phyloP scores from a whole-genome alignment of 805 yeast genomes.

The Metschnikowia cerradonensis region DNA sequence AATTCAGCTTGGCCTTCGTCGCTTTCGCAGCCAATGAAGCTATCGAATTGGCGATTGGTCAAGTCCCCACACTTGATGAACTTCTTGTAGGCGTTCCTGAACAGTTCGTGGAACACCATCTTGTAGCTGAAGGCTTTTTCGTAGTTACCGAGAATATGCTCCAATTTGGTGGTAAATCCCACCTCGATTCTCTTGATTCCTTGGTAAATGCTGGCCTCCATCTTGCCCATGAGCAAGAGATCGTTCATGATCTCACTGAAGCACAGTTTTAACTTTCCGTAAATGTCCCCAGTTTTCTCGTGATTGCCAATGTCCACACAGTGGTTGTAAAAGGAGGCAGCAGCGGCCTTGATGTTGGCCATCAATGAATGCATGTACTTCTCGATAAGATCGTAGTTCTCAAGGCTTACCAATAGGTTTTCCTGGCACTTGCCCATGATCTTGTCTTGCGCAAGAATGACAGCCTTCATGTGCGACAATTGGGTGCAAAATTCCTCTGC shows the following conservation, averaged over 20 bases:
- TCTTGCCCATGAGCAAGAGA: background rate
- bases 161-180: background rate
- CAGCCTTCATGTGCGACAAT: background rate
- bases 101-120: slow-evolving; percentile 1
- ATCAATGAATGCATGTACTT: background rate
- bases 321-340: background rate
- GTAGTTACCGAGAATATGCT: background rate
- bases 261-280: background rate
- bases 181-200: background rate
- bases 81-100: background rate
- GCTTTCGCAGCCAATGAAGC: slow-evolving; percentile 3
- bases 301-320: background rate
- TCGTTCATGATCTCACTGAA: background rate
- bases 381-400: background rate
- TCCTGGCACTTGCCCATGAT: background rate
- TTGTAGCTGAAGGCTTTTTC: slow-evolving; percentile 2
- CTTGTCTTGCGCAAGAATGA: background rate
- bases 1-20: background rate
- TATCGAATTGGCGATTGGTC: background rate
- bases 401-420: background rate
- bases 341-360: background rate
- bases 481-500: slow-evolving; percentile 2
- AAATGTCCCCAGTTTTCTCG: background rate
- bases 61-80: background rate
- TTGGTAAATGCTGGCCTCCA: background rate